These are phyloP conservation scores for Lentinula aciculospora DNA, from an alignment of 768 basidiomycete genomes.

Conservation along the genomic window DNA sequence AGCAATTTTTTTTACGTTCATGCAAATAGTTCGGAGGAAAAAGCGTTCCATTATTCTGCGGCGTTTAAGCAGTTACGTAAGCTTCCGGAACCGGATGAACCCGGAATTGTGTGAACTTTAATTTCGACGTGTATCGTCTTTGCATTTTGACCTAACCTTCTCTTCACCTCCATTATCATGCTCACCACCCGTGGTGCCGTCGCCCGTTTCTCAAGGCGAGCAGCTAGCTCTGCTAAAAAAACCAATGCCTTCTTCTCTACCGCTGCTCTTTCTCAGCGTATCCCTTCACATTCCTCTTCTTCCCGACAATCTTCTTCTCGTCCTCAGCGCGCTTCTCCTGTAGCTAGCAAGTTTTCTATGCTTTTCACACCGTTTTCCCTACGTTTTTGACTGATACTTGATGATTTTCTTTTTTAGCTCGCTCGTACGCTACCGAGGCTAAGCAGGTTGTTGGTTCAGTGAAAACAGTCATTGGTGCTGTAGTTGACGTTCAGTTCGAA, in stretches of 20 bases:
- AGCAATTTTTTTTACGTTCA: too few relatives aligned
- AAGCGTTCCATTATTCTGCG: too few relatives aligned
- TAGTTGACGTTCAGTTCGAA: slow-evolving; percentile 99
- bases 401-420: slow-evolving; percentile 40
- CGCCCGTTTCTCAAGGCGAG: slow-evolving; percentile 83
- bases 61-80: neutral
- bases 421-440: slow-evolving; percentile 89
- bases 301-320: slow-evolving; percentile 41
- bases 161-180: slow-evolving; percentile 47
- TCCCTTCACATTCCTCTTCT: slow-evolving; percentile 31
- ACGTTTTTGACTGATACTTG: slow-evolving; percentile 14
- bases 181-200: slow-evolving; percentile 83
- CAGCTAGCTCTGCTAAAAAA: slow-evolving; percentile 68
- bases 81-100: slow-evolving; percentile 1
- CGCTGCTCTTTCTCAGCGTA: slow-evolving; percentile 52
- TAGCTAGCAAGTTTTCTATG: slow-evolving; percentile 42
- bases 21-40: too few relatives aligned
- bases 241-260: slow-evolving; percentile 80
- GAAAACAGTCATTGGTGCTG: slow-evolving; percentile 99
- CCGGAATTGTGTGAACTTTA: slow-evolving; percentile 34
- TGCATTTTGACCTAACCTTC: neutral
- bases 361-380: slow-evolving; percentile 11
- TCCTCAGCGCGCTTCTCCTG: slow-evolving; percentile 41
- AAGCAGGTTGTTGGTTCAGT: slow-evolving; percentile 70
- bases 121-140: slow-evolving; percentile 35